phyloP scores from a whole-genome alignment of 1,284 basidiomycete species.

The Papiliotrema nemorosa region DNA sequence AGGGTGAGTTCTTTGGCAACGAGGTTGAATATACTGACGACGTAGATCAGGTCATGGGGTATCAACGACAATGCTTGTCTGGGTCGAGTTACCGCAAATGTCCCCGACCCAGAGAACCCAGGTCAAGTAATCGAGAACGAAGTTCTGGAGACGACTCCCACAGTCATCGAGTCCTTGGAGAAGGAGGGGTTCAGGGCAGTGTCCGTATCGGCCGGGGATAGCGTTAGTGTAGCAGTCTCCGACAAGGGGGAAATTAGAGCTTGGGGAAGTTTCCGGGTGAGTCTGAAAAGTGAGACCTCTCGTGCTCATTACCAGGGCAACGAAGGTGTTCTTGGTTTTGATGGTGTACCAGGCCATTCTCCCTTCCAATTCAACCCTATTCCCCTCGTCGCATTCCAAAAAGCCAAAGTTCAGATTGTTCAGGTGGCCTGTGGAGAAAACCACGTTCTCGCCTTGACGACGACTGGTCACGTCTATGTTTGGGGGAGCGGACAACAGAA shows the following conservation, averaged over 20 bases:
- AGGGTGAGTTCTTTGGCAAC: constrained; percentile 57
- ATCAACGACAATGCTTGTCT: constrained; percentile 90
- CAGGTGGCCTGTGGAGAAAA: constrained; percentile 79
- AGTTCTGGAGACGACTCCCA: constrained; percentile 70
- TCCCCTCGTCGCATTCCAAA: constrained; percentile 47
- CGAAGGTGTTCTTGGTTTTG: constrained; percentile 83
- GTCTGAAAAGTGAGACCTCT: constrained; percentile 43
- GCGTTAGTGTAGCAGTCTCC: constrained; percentile 74
- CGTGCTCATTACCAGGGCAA: constrained; percentile 50
- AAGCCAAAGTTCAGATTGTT: constrained; percentile 57
- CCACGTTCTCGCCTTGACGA: constrained; percentile 80
- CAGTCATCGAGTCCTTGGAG: constrained; percentile 65
- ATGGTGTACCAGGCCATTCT: constrained; percentile 55
- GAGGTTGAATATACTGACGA: not conserved
- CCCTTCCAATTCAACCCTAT: constrained; percentile 52
- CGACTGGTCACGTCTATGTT: constrained; percentile 72
- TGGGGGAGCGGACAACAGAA: constrained; percentile 80
- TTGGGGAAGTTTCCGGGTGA: constrained; percentile 89
- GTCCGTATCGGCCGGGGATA: constrained; percentile 76
- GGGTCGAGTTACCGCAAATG: constrained; percentile 71
- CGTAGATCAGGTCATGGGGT: constrained; percentile 78
- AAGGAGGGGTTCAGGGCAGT: constrained; percentile 77
- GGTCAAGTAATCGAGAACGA: constrained; percentile 65
- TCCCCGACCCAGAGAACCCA: constrained; percentile 60
- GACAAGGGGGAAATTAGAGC: constrained; percentile 73